Evolutionary conservation across 108 stramenopile species (phyloP).

Genomic region (Nitzschia sp.): DNA sequence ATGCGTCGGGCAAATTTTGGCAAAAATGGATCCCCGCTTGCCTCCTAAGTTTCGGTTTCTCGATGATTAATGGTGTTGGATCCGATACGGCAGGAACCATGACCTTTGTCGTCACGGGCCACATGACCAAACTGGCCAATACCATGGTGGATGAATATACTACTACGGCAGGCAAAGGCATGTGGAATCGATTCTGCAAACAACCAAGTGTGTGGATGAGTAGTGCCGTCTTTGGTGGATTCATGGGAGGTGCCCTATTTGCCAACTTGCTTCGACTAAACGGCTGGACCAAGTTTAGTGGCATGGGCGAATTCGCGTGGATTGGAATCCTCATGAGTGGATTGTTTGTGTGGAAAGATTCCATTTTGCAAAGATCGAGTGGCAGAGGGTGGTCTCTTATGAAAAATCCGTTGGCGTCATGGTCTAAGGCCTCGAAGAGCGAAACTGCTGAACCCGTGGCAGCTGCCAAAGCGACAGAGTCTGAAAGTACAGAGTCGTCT

Average conservation of each 20-base stretch:
- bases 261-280: not conserved
- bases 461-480: not conserved
- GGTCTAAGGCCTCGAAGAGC: not conserved
- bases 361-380: not conserved
- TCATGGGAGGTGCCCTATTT: slow-evolving; percentile 3
- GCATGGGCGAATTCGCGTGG: slow-evolving; percentile 39
- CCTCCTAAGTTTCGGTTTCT: slow-evolving; percentile 49
- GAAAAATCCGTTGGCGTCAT: not conserved
- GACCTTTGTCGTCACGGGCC: slow-evolving; percentile 69
- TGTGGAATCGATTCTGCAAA: not conserved
- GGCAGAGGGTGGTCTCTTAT: not conserved
- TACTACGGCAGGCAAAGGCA: not conserved
- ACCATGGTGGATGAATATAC: slow-evolving; percentile 23
- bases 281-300: slow-evolving; percentile 22
- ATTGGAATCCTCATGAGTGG: slow-evolving; percentile 49
- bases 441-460: not conserved
- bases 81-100: slow-evolving; percentile 54
- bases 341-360: slow-evolving; percentile 49
- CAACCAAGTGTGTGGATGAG: not conserved
- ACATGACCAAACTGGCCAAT: slow-evolving; percentile 36
- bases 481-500: not conserved
- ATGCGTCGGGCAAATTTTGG: not conserved
- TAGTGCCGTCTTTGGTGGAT: not conserved
- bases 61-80: slow-evolving; percentile 59
- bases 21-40: slow-evolving; percentile 44